Base-by-base conservation (phyloP, 495 filamentous ascomycete genomes). In the Penicillium fimorum region DNA sequence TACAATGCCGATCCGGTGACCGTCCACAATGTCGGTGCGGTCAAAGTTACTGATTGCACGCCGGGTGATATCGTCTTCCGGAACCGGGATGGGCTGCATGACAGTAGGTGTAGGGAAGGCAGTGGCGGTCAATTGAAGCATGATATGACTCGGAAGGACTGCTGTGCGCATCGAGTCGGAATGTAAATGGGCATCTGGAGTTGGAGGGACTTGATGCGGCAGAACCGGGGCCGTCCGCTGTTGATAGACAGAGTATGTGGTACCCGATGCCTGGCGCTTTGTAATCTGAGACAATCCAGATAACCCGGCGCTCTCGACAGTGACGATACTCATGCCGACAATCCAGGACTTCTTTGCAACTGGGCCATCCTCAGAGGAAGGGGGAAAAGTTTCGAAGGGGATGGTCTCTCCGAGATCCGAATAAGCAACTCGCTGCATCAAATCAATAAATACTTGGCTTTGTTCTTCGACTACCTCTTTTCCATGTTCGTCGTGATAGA, bases 1-100 rank as follows among this genome's bases (percentile, higher is more conserved):
- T 50, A 99, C 85, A 20, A 99, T 86, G 18, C 94, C 95, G 46
- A 96, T 88, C 66, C 96, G 96, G 71, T 99, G 91, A 11, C 92
- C 88, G 71, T 99, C 95, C 5, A 99, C 88, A 25, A 92, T 90
- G 48, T 92, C 86, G 55, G 83, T 96, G 27, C 86, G 85, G 69
- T 97, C 95, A 70, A 99, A 95, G 33, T 79, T 74, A 41, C 75
- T 83, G 33, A 97, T 85, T 0, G 90, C 87, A 52, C 92, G 84
- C 32, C 82, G 77, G n/a, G 87, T 86, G 18, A 80, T 81, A 7
- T 93, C 90, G 64, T 96, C 90, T 17, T 96, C 87, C 4, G 91
- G 89, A 4, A 97, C 79, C 3, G 87, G 83, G 48, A 97, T 86
- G 0, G 89, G 92, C 38, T 87, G 86, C 52, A 81, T 72, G 25